These are phyloP conservation scores for Colletotrichum sp. DNA, from an alignment of 2,329 filamentous ascomycete genomes.

Conservation along the genomic window DNA sequence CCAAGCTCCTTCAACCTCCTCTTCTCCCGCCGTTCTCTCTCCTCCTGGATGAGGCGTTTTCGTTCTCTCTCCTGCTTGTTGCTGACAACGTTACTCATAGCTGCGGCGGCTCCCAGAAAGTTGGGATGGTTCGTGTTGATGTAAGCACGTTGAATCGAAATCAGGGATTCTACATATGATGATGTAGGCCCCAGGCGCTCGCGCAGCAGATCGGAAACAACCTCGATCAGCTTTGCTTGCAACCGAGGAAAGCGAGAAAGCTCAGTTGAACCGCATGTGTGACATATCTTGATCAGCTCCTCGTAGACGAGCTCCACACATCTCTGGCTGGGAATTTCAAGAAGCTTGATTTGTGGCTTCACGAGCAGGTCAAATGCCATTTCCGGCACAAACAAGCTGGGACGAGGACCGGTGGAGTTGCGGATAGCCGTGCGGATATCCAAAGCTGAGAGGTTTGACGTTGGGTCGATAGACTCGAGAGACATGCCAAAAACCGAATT, in stretches of 20 bases:
- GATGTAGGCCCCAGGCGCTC: constrained; percentile 91
- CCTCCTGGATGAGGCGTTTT: constrained; percentile 79
- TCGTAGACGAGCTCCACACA: constrained; percentile 99
- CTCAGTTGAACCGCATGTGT: constrained; percentile 96
- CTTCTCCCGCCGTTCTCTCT: constrained; percentile 84
- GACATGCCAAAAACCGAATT: constrained; percentile 98
- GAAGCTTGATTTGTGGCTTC: constrained; percentile 96
- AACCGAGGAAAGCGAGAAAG: constrained; percentile 89
- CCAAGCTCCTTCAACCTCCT: constrained; percentile 83
- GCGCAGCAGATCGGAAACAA: constrained; percentile 92
- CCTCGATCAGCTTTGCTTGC: constrained; percentile 96
- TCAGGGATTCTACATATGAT: constrained; percentile 92
- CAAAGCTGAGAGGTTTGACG: constrained; percentile 89
- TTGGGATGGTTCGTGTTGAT: constrained; percentile 99
- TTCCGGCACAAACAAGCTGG: constrained; percentile 96
- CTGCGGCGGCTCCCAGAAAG: constrained; percentile 93
- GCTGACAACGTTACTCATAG: constrained; percentile 95
- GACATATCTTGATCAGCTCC: constrained; percentile 98
- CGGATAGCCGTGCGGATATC: constrained; percentile 97
- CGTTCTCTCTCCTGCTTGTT: constrained; percentile 95
- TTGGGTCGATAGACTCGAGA: constrained; percentile 94
- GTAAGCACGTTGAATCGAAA: constrained; percentile 96
- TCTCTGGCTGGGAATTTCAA: constrained; percentile 93
- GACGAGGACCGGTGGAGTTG: constrained; percentile 94
- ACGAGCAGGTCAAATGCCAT: constrained; percentile 97